These are phyloP conservation scores for Pseudogymnoascus sp. DNA, from an alignment of 2,329 filamentous ascomycete genomes.

Conservation along the genomic window DNA sequence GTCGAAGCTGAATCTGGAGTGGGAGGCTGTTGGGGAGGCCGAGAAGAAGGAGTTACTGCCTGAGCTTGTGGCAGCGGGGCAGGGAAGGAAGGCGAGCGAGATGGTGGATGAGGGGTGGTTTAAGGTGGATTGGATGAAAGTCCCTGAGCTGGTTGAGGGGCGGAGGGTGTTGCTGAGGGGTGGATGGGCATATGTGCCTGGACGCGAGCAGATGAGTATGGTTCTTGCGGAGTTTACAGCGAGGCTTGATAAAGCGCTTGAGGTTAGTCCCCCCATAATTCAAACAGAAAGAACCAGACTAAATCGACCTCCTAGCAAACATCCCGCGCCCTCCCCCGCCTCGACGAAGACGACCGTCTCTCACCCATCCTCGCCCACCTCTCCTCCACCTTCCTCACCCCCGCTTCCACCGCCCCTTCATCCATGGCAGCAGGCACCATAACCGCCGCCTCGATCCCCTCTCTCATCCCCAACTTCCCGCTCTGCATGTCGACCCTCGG, in stretches of 20 bases:
- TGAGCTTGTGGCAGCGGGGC: constrained; percentile 26
- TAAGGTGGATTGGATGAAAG: constrained; percentile 92
- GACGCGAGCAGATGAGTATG: constrained; percentile 78
- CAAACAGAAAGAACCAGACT: constrained; percentile 4
- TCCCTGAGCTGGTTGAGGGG: constrained; percentile 80
- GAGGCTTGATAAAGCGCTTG: constrained; percentile 70
- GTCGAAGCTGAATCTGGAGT: constrained; percentile 67
- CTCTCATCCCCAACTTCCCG: constrained; percentile 72
- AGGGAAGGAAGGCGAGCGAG: constrained; percentile 30
- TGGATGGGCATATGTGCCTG: constrained; percentile 87
- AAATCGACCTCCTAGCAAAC: constrained; percentile 51
- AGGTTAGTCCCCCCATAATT: constrained; percentile 43
- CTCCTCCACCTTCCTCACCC: constrained; percentile 92
- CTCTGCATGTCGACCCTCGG: constrained; percentile 94
- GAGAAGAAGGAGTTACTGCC: constrained; percentile 49
- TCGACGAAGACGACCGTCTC: constrained; percentile 87
- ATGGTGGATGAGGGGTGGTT: constrained; percentile 82
- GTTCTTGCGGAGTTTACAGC: constrained; percentile 79
- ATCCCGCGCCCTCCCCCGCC: constrained; percentile 77
- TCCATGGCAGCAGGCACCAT: constrained; percentile 57
- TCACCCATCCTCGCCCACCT: constrained; percentile 68
- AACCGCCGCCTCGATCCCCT: constrained; percentile 70
- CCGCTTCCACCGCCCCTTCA: constrained; percentile 71
- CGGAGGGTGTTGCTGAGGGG: constrained; percentile 66
- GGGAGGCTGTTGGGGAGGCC: constrained; percentile 71